Evolutionary conservation across 306 rosid species (phyloP), one percentile per base, ranked within the genome.

Genomic region (Cucurbita pepo): DNA sequence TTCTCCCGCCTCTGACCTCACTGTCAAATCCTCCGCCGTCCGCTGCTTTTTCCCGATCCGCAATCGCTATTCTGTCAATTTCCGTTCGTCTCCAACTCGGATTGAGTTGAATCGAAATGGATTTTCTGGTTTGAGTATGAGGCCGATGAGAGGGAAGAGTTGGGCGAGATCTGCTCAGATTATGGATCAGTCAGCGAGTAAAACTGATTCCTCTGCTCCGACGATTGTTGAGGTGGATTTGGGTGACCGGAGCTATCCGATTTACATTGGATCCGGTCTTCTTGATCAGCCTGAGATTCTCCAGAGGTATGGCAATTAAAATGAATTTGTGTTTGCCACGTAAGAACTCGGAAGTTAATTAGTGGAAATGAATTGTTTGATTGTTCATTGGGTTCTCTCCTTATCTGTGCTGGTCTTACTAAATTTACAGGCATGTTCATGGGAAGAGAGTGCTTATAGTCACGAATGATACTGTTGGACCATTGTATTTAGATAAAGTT

Each of bases 371-470:
- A 50, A 50, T 61, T 3, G 45, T 40, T 63, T 38, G 5, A 63
- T 38, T 7, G 5, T 30, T 4, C 51, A 40, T 40, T 43, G 16
- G 1, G 22, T 61, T 59, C 4, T 25, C 30, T 25, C 10, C 58
- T 69, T 10, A 51, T 48, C n/a, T 69, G 4, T 48, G 56, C 43
- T 22, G 56, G 14, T 50, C 16, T 36, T 47, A 0, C 56, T 67
- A 14, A 55, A 37, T 59, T 77, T 21, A 58, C 82, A 91, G 99
- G 91, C 96, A 95, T 88, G 91, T 91, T 16, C 95, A 95, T 75
- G 99, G 99, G 57, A 91, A 85, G 91, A 89, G 80, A 86, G 95
- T 95, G 70, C 92, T 95, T 18, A 83, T 95, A 82, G 99, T 95
- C 79, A 91, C 97, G 41, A 95, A 91, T 73, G 55, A 77, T 22